Base-by-base conservation (phyloP, 1,284 basidiomycete genomes). In the Leccinum colubrinum region DNA sequence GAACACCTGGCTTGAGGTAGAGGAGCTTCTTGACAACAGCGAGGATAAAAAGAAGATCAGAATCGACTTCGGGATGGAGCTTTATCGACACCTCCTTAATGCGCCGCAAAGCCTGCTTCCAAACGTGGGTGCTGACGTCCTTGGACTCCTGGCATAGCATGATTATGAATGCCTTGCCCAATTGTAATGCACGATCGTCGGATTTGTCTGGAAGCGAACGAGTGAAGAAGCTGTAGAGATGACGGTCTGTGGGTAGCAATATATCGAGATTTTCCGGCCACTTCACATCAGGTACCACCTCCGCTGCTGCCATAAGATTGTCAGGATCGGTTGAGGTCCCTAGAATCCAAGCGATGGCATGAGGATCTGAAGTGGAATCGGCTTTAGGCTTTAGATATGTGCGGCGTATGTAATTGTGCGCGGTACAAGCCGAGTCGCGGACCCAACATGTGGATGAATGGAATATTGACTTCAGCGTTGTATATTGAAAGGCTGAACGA, bases 261-360 rank as follows among this genome's bases (percentile, higher is more conserved):
- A 55, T 25, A 58, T 66, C 61, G 17, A 66, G 43, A 35, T 41
- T 20, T 20, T 50, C 30, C 6, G 59, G 54, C 66, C 66, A 66
- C 30, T 25, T 46, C 14, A 62, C 59, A 8, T 53, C 57, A 11
- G 63, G 63, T 7, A 66, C 52, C 15, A 65, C 22, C 25, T 60
- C 59, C 17, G 64, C 64, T 6, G 58, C 66, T 1, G 58, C 35
- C 35, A 33, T 65, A 46, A 66, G 64, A n/a, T 17, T 35, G 30
- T 58, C 66, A 14, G 64, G 66, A 56, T 66, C n/a, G 17, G 53
- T 62, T 20, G 66, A 66, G 2, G 58, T 60, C 37, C 58, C 64
- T 17, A 66, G 37, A 14, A 66, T 35, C 65, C 65, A 66, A 41
- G 39, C 17, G 22, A 67, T 59, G 4, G 65, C 54, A 46, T 27